Base-by-base conservation (phyloP, 1,284 basidiomycete genomes). In the Pulveroboletus sp. region DNA sequence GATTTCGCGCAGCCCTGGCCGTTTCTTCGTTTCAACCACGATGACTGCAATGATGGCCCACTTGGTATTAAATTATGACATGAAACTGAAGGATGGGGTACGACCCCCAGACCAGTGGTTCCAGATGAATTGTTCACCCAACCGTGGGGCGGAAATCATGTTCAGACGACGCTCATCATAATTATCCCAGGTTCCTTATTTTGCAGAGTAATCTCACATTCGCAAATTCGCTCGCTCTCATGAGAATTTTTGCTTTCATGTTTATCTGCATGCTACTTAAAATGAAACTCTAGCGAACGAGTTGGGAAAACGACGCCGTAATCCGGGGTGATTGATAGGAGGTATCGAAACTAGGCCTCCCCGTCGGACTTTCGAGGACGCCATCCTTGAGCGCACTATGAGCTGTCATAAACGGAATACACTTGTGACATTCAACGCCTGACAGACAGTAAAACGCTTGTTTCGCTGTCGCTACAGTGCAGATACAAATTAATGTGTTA, bases 21-120 rank as follows among this genome's bases (percentile, higher is more conserved):
- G 76, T 31, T 77, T 76, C 61, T 77, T 75, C 56, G 75, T 64
- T 24, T 70, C 74, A 10, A 66, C 65, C 26, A 56, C 66, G 59
- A 61, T 76, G 60, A 77, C 75, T 22, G 60, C 68, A 2, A 67
- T 72, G 56, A 62, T 77, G 60, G 76, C 75, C 33, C 65, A 75
- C 58, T 58, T 75, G 54, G 62, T 77, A 17, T 51, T 76, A 48
- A 62, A 69, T 59, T 75, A 76, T 59, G 75, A 75, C 55, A 65
- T 77, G 38, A 66, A 66, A 42, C 56, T 71, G 29, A 67, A 69
- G 45, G 73, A 74, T 11, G 76, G 75, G 22, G 60, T 68, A 26
- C 68, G 74, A 22, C 75, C 74, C n/a, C 62, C 67, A 42, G 74
- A 77, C 59, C 59, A 72, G 51, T 76, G 72, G 75, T 68, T 74